These are phyloP conservation scores for Sugiyamaella sp. DNA, from an alignment of 1,139 yeast species.

Conservation along the genomic window DNA sequence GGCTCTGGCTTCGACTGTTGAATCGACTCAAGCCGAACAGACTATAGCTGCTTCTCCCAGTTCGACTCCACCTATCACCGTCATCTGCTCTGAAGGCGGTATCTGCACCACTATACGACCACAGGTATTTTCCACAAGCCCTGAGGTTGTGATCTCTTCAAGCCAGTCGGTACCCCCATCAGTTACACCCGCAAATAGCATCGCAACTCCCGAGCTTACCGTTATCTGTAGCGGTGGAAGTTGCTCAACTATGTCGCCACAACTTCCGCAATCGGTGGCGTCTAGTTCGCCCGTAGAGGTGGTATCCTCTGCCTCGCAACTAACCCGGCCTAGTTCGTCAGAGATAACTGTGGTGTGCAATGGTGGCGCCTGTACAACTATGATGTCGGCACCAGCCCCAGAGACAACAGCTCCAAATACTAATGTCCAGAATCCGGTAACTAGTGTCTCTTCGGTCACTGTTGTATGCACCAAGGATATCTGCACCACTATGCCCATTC, in stretches of 20 bases:
- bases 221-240: slow-evolving; percentile 7
- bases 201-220: neutral
- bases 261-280: no score
- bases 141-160: neutral
- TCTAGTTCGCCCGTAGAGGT: no score
- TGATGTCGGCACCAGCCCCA: neutral
- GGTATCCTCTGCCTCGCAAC: no score
- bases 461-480: slow-evolving; percentile 5
- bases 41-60: neutral
- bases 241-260: slow-evolving; percentile 4
- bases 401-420: no score
- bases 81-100: slow-evolving; percentile 16
- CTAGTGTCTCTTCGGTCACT: neutral
- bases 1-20: neutral
- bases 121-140: neutral
- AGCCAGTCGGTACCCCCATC: neutral
- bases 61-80: slow-evolving; percentile 12
- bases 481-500: slow-evolving; percentile 9
- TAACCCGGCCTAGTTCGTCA: no score
- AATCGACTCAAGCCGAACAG: neutral
- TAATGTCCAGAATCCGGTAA: no score
- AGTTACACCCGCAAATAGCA: neutral
- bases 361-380: neutral
- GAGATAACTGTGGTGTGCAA: neutral
- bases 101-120: slow-evolving; percentile 11